Evolutionary conservation across 2,329 filamentous ascomycete species (phyloP).

Genomic region (Fusarium tricinctum): DNA sequence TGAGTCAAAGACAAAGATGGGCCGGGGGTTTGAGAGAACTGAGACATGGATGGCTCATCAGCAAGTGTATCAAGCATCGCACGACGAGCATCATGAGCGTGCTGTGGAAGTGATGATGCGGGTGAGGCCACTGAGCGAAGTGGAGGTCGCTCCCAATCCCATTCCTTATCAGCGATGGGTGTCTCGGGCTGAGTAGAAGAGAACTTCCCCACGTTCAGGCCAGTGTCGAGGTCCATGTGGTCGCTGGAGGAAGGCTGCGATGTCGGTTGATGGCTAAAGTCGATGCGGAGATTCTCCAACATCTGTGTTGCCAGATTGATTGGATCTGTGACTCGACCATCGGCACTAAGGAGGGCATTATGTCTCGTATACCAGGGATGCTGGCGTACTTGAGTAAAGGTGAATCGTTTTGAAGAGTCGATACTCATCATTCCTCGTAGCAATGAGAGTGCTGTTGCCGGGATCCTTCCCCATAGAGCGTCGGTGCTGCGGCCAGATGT

Average conservation of each 20-base stretch:
- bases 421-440: slow-evolving; percentile 94
- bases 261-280: slow-evolving; percentile 79
- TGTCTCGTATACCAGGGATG: slow-evolving; percentile 94
- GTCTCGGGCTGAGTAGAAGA: slow-evolving; percentile 90
- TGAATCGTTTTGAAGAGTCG: slow-evolving; percentile 80
- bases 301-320: slow-evolving; percentile 92
- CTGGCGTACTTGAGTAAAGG: slow-evolving; percentile 85
- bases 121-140: slow-evolving; percentile 66
- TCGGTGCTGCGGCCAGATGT: slow-evolving; percentile 86
- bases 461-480: slow-evolving; percentile 86
- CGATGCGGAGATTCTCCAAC: slow-evolving; percentile 90
- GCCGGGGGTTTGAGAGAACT: slow-evolving; percentile 84
- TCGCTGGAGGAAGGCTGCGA: slow-evolving; percentile 61
- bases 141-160: slow-evolving; percentile 88
- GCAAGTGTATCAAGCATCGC: slow-evolving; percentile 75
- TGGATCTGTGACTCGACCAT: slow-evolving; percentile 83
- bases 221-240: slow-evolving; percentile 78
- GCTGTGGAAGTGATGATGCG: slow-evolving; percentile 53
- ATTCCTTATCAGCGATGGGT: slow-evolving; percentile 78
- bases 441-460: slow-evolving; percentile 80
- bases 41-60: slow-evolving; percentile 87
- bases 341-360: slow-evolving; percentile 80
- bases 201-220: slow-evolving; percentile 64
- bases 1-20: slow-evolving; percentile 90
- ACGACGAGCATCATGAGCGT: slow-evolving; percentile 53